Evolutionary conservation across 2,329 filamentous ascomycete genomes (phyloP), one percentile per base, ranked within the genome.

Genomic region (Trichoderma aggressivum): DNA sequence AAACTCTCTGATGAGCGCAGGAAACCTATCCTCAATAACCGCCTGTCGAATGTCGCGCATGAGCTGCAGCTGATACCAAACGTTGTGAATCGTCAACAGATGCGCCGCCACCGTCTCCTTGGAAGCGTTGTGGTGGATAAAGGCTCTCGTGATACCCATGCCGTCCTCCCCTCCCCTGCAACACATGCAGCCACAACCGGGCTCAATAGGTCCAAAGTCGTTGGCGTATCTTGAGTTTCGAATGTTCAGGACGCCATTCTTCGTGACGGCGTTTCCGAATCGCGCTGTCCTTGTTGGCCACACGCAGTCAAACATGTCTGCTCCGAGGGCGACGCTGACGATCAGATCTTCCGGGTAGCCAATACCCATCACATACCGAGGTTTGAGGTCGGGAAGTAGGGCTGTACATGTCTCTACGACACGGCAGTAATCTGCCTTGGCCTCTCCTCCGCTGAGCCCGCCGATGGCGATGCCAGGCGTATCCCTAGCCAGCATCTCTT

Each of bases 301-400:
- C 7, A 99, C 96, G 79, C 97, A 99, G 82, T 99, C 96, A 79
- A 99, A 99, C 96, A 99, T 99, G 82, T 99, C 96, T 62, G 96
- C 96, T 4, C 96, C 96, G 0, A 99, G 86, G 1, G 96, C 96
- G 5, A 98, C 91, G 67, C 94, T 97, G 50, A 99, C 94, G 2
- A 99, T 89, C 70, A 99, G 85, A 78, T 99, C 96, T 83, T 98
- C 96, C 1, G 96, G 96, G 80, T 98, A 99, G 14, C 96, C 94
- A 75, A 99, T 96, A 21, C 96, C 96, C 97, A 99, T 99, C 71
- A 99, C 95, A 82, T 99, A 99, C 79, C 96, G 88, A n/a, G 96
- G 96, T 82, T 99, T 99, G 73, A 92, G 85, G 71, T 95, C 91
- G 0, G 97, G 97, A 21, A 99, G 86, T 71, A 97, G 81, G 36